Conservation (phyloP, 768 basidiomycete genomes). For the Mycena epipterygia region DNA sequence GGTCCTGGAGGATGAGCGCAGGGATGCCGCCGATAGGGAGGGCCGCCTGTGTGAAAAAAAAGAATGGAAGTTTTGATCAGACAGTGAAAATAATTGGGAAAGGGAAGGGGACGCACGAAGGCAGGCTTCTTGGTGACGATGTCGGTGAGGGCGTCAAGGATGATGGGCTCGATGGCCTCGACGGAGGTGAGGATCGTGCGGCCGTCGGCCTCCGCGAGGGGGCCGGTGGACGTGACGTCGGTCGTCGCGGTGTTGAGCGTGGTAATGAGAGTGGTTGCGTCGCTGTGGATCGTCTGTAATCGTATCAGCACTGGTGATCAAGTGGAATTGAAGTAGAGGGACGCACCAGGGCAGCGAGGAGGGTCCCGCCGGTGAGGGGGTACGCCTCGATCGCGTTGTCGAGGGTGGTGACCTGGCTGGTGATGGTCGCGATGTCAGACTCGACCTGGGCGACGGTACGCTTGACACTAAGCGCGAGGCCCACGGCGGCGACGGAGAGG, state of each 20-base stretch:
- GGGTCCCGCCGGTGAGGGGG: constrained; percentile 38
- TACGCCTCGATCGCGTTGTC: constrained; percentile 47
- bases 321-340: background rate
- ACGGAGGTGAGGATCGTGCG: constrained; percentile 34
- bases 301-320: background rate
- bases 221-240: constrained; percentile 37
- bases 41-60: constrained; percentile 3
- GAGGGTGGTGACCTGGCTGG: constrained; percentile 44
- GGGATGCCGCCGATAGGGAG: constrained; percentile 41
- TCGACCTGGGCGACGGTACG: constrained; percentile 46
- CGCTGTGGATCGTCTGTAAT: constrained; percentile 42
- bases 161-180: constrained; percentile 39
- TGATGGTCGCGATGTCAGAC: constrained; percentile 46
- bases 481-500: constrained; percentile 42
- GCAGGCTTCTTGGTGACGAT: constrained; percentile 41
- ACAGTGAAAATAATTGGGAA: background rate
- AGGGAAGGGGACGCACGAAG: constrained; percentile 22
- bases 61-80: background rate
- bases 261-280: constrained; percentile 37
- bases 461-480: constrained; percentile 37
- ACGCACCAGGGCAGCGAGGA: constrained; percentile 45
- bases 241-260: constrained; percentile 43
- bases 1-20: constrained; percentile 43
- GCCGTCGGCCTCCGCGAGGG: constrained; percentile 41
- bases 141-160: constrained; percentile 35